A percentile compares a stretch with the other conserved stretches of the same genome.
Conservation (phyloP, 768 basidiomycete genomes). For the Auricularia sp. region DNA sequence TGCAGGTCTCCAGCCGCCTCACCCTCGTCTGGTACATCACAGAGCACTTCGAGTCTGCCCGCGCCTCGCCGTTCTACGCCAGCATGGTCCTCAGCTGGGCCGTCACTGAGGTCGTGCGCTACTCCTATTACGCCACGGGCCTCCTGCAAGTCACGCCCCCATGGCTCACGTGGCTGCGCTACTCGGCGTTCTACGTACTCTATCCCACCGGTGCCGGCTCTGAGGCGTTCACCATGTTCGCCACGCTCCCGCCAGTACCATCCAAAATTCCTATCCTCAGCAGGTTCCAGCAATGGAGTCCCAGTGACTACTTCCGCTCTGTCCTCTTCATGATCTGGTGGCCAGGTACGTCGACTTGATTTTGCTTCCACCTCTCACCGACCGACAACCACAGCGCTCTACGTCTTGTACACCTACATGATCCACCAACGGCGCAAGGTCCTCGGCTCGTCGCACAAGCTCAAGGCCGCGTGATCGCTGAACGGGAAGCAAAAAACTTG, state of each 20-base stretch:
- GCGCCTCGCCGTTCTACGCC: constrained; percentile 67
- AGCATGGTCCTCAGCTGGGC: constrained; percentile 94
- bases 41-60: constrained; percentile 53
- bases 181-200: constrained; percentile 88
- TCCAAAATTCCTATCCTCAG: constrained; percentile 32
- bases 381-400: constrained; percentile 28
- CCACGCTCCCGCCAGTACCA: constrained; percentile 55
- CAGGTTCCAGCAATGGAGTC: constrained; percentile 35
- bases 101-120: constrained; percentile 82
- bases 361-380: constrained; percentile 5
- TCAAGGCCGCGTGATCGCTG: neutral
- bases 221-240: constrained; percentile 76
- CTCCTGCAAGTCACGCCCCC: constrained; percentile 45
- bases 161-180: constrained; percentile 61
- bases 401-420: constrained; percentile 53
- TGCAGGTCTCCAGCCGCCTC: constrained; percentile 75
- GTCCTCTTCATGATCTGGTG: constrained; percentile 74
- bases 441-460: constrained; percentile 24
- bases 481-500: too few relatives aligned
- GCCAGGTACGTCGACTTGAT: constrained; percentile 50
- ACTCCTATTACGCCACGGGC: constrained; percentile 70
- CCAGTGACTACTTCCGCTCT: constrained; percentile 48
- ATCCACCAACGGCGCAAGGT: constrained; percentile 46
- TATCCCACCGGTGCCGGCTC: constrained; percentile 89
- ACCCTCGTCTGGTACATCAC: constrained; percentile 82